A percentile compares a stretch with the other conserved stretches of the same genome.
Conservation (phyloP, 768 basidiomycete species). For the Trametes villosa region DNA sequence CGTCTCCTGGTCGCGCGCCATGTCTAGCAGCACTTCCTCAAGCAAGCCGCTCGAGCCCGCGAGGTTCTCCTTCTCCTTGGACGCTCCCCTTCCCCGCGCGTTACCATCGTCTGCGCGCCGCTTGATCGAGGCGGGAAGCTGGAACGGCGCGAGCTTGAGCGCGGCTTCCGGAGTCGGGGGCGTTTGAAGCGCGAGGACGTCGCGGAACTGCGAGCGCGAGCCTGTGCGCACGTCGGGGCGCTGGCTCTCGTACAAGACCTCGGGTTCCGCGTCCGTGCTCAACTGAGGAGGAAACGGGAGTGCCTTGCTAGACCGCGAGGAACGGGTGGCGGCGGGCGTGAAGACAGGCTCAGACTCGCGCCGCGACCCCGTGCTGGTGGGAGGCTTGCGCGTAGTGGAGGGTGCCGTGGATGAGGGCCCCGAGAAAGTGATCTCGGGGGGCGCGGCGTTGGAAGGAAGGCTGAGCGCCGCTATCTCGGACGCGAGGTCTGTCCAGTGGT, state of each 20-base stretch:
- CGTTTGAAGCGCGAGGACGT: not conserved
- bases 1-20: not conserved
- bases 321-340: not conserved
- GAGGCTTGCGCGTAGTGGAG: no score
- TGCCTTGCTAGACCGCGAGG: no score
- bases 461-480: not conserved
- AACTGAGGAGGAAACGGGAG: not conserved
- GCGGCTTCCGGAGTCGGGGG: conserved; percentile 1
- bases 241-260: not conserved
- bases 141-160: conserved; percentile 5
- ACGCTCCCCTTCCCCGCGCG: not conserved
- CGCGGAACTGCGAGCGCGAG: not conserved
- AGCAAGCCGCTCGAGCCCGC: not conserved
- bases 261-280: no score
- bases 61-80: not conserved
- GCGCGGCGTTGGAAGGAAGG: not conserved
- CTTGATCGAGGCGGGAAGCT: not conserved
- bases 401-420: not conserved
- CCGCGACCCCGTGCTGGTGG: not conserved
- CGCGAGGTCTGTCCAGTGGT: not conserved
- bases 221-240: not conserved
- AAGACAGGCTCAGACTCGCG: not conserved
- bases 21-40: conserved; percentile 7
- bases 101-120: not conserved
- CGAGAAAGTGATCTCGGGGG: not conserved